Evolutionary conservation across 2,329 filamentous ascomycete species (phyloP).

Genomic region (Hortaea werneckii): DNA sequence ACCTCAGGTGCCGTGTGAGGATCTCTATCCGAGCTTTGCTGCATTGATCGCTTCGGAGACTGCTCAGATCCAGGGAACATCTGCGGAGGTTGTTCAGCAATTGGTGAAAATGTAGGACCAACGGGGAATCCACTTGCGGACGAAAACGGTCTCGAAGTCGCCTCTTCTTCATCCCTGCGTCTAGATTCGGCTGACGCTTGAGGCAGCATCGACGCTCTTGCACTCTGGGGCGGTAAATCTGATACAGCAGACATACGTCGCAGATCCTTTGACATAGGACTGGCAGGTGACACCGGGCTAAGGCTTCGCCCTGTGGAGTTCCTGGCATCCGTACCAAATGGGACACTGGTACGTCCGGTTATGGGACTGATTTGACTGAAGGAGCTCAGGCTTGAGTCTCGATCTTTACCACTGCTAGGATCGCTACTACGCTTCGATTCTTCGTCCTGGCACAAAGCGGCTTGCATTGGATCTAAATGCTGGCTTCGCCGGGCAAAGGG

Average conservation of each 20-base stretch:
- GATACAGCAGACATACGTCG: background rate
- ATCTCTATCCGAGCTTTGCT: background rate
- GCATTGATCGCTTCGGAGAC: background rate
- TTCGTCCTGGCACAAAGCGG: slow-evolving; percentile 15
- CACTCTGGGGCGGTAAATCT: background rate
- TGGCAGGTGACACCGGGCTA: slow-evolving; percentile 3
- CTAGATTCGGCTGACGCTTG: background rate
- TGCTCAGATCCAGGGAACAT: background rate
- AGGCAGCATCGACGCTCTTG: background rate
- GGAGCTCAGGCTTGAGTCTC: slow-evolving; percentile 4
- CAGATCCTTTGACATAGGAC: background rate
- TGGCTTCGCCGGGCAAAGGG: slow-evolving; percentile 26
- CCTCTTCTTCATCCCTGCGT: background rate
- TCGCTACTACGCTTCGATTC: slow-evolving; percentile 18
- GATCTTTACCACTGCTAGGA: slow-evolving; percentile 11
- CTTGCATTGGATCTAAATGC: slow-evolving; percentile 19
- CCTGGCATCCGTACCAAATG: background rate
- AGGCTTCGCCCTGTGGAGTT: background rate
- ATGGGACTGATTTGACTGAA: slow-evolving; percentile 16
- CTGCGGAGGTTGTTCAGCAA: background rate
- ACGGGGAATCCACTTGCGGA: background rate
- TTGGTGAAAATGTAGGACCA: background rate
- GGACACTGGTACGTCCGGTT: slow-evolving; percentile 10
- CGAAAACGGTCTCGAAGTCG: background rate
- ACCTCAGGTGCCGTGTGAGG: slow-evolving; percentile 1